Percentiles rank a stretch among this genome's conserved stretches.
phyloP scores from a whole-genome alignment of 2,329 filamentous ascomycete genomes.

The Chaetomium sp. region DNA sequence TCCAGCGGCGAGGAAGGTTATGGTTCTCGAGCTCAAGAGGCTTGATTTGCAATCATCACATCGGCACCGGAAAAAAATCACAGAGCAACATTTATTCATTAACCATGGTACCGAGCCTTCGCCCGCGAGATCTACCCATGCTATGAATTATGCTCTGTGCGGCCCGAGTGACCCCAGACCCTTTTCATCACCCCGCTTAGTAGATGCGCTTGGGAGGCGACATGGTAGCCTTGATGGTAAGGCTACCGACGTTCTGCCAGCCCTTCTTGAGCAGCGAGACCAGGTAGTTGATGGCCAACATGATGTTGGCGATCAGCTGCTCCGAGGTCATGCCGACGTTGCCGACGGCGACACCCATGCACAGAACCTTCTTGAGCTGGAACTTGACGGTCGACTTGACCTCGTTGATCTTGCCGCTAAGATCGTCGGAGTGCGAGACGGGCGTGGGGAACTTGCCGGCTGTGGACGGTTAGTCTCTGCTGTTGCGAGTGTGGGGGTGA shows the following conservation, averaged over 20 bases:
- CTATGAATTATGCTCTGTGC: conserved; percentile 21
- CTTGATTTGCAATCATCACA: background rate
- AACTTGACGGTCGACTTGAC: conserved; percentile 99
- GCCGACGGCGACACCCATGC: conserved; percentile 98
- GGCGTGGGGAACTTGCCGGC: conserved; percentile 99
- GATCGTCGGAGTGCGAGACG: conserved; percentile 94
- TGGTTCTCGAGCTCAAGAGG: background rate
- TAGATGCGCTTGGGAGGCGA: conserved; percentile 97
- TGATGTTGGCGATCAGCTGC: conserved; percentile 97
- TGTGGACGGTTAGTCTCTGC: conserved; percentile 47
- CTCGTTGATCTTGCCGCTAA: conserved; percentile 93
- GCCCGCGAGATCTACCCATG: conserved; percentile 19
- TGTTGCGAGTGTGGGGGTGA: background rate
- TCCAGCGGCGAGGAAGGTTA: background rate
- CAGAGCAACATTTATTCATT: conserved; percentile 23
- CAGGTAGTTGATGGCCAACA: conserved; percentile 99
- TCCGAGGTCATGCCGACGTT: conserved; percentile 98
- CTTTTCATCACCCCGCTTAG: conserved; percentile 55
- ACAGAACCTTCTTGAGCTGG: conserved; percentile 99
- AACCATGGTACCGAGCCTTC: conserved; percentile 20
- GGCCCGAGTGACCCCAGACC: conserved; percentile 15
- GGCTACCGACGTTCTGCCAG: conserved; percentile 99
- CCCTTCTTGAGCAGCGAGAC: conserved; percentile 99
- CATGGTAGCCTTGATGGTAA: conserved; percentile 99
- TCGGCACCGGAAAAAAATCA: background rate